Conservation (phyloP, 257 asterid genomes). For the Rehmannia glutinosa region DNA sequence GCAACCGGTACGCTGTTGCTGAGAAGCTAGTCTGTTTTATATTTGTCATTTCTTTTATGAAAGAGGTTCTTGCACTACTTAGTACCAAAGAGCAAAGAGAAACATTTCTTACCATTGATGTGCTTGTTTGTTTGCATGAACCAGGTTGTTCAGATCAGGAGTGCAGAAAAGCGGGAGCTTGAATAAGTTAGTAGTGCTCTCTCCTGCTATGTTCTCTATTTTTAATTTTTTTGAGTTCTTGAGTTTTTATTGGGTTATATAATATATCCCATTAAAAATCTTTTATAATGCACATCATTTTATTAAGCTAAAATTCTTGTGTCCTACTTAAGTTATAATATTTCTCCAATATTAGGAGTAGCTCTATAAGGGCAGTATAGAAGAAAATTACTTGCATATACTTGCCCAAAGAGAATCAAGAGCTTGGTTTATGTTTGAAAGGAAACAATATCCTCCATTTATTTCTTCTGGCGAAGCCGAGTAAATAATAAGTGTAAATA, state of each 20-base stretch:
- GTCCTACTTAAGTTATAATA: not conserved
- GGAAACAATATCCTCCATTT: no score
- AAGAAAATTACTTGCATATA: no score
- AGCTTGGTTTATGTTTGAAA: no score
- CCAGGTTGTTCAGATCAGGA: slow-evolving; percentile 41
- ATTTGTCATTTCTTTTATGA: not conserved
- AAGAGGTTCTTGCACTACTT: not conserved
- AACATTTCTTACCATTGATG: not conserved
- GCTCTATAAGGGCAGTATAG: not conserved
- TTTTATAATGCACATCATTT: not conserved
- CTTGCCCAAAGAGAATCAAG: no score
- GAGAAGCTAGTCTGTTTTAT: not conserved
- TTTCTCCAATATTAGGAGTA: not conserved
- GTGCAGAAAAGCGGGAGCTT: slow-evolving; percentile 45
- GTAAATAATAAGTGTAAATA: no score
- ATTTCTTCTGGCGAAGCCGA: no score
- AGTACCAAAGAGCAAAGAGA: not conserved
- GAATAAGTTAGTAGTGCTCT: slow-evolving; percentile 33
- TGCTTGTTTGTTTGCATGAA: not conserved
- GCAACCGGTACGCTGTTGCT: slow-evolving; percentile 36
- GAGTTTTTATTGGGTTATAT: slow-evolving; percentile 1
- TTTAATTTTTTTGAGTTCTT: not conserved
- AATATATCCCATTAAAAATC: not conserved
- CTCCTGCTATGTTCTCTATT: slow-evolving; percentile 1
- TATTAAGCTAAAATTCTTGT: not conserved